Evolutionary conservation across 2,329 filamentous ascomycete species (phyloP).

Genomic region (Pseudofabraea citricarpa): DNA sequence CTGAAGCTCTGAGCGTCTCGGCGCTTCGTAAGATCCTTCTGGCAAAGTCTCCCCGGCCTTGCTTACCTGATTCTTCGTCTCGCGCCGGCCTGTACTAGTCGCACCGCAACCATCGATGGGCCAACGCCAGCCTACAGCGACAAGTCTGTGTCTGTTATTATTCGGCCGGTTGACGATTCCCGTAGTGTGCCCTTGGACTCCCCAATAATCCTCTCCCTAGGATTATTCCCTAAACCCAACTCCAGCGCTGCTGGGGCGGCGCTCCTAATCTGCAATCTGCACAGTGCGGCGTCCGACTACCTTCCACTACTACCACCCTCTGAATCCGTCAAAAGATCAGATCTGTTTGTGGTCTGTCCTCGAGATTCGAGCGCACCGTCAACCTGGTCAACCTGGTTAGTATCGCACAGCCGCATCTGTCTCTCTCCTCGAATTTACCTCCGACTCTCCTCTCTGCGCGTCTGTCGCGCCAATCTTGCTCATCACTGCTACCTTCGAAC

Average conservation of each 20-base stretch:
- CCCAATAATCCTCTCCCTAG: too few species aligned
- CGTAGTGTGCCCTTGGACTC: too few species aligned
- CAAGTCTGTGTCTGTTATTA: too few species aligned
- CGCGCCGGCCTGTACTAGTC: too few species aligned
- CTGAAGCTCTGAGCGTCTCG: background rate
- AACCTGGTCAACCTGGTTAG: constrained; percentile 10
- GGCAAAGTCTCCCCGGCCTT: too few species aligned
- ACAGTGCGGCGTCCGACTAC: background rate
- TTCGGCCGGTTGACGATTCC: too few species aligned
- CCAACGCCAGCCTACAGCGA: too few species aligned
- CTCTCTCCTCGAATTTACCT: constrained; percentile 9
- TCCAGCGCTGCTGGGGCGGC: background rate
- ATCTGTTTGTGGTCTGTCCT: constrained; percentile 13
- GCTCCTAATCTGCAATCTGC: background rate
- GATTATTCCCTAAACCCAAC: too few species aligned
- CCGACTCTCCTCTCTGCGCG: constrained; percentile 11
- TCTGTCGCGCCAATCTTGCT: constrained; percentile 16
- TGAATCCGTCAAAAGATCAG: constrained; percentile 16
- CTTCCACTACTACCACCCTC: constrained; percentile 4
- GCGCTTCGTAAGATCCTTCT: background rate
- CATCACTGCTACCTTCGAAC: constrained; percentile 7
- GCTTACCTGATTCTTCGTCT: too few species aligned
- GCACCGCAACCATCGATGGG: too few species aligned
- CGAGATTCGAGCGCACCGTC: constrained; percentile 11
- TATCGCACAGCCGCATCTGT: constrained; percentile 10